Base-by-base conservation (phyloP, 768 basidiomycete genomes). In the Imleria badia region DNA sequence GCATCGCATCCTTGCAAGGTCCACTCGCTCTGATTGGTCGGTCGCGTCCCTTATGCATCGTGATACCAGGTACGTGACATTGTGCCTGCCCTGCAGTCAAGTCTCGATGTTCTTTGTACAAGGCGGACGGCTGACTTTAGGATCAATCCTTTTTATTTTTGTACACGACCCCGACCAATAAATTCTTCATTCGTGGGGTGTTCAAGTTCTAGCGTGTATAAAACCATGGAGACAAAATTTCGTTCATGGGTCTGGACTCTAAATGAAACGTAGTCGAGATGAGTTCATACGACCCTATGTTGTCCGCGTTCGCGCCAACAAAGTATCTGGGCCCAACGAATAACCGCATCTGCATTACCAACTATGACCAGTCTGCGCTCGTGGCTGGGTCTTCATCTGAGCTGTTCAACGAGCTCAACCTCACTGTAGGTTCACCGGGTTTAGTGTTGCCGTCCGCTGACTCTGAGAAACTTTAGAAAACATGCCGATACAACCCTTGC, bases 401-500 rank as follows among this genome's bases (percentile, higher is more conserved):
- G 33, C 26, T 75, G 22, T 76, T 75, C 50, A 73, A 72, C 17
- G 53, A 29, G 17, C 36, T 56, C 20, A 69, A 75, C 47, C 6
- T 65, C 22, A 70, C 69, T 15, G 71, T 72, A 48, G 8, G 69
- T 50, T 13, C n/a, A 19, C 10, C 4, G 6, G 4, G 2, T 33
- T 31, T 3, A 3, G 5, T 14, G 15, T 35, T 19, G n/a, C 29
- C 7, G 4, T 45, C 19, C 31, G 15, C 12, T 20, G 17, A 33
- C 30, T 26, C 26, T 52, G 22, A 45, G 8, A n/a, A 40, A 40
- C 38, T 10, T 11, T 19, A 75, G 71, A 78, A 55, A 60, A 76
- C 52, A 66, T 81, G 36, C 79, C 81, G 5, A 33, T 81, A 17
- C 76, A 78, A 45, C 81, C 81, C 3, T 70, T 83, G 39, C 72